Base-by-base conservation (phyloP, 305 asterid genomes). In the Fraxinus dipetala region DNA sequence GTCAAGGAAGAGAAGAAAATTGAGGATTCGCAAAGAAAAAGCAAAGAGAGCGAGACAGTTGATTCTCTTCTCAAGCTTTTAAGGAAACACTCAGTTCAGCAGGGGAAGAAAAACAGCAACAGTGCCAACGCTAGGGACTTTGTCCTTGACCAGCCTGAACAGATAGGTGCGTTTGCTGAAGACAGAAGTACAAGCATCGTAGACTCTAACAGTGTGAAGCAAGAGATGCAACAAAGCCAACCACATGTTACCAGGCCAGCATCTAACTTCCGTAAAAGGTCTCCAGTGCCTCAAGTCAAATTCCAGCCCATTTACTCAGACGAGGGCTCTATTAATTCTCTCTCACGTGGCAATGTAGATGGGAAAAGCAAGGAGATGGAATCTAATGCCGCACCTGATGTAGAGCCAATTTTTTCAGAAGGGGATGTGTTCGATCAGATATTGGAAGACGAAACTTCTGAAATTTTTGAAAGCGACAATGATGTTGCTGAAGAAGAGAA, bases 1-100 rank as follows among this genome's bases (percentile, higher is more conserved):
- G 81, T 79, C 61, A 95, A 93, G 87, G 98, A 89, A 84, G 99
- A 87, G 78, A 94, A 80, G 85, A 93, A 91, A 89, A 75, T 87
- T n/a, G 98, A 91, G 78, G 91, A 87, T 76, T 74, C 92, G 11
- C 91, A 81, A 80, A 91, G 85, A n/a, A 91, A 92, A 80, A 89
- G 86, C 85, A 91, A 90, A 88, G 96, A 92, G 91, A 91, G 89
- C 65, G 97, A 92, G 83, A 91, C 93, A n/a, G 99, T 96, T 72
- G 98, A 94, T 89, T 94, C 98, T 72, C 98, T 96, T 77, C 91
- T 94, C 72, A 93, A 91, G 94, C 98, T 94, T 81, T 75, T 94
- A 80, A 91, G 98, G 88, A 93, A 93, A 78, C 99, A 94, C 85
- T 92, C 98, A 0, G 91, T 92, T 85, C 96, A 93, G 84, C 95